Base-by-base conservation (phyloP, 331 rosid species). In the Telfairia occidentalis region DNA sequence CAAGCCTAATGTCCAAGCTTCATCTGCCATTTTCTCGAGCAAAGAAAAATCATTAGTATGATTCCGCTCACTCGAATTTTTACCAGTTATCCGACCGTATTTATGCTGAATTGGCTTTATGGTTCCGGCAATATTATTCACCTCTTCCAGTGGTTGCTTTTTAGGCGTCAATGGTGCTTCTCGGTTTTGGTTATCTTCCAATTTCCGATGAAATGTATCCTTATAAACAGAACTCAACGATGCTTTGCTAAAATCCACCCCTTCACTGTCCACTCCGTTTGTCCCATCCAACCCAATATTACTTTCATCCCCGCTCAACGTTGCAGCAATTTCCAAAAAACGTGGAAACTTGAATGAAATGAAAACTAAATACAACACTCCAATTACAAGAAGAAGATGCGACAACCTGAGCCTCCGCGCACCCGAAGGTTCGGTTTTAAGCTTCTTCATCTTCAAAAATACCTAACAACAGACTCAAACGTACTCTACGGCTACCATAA, bases 1-100 rank as follows among this genome's bases (percentile, higher is more conserved):
- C 77, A 84, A 79, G 29, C 99, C 99, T 38, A 95, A 83, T 35
- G 89, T 85, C 99, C 97, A 95, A 26, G 99, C 99, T 86, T 95
- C 99, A 60, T 95, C 96, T 15, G 97, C 96, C 93, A 95, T 88
- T 76, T 71, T 89, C 89, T 90, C 96, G 28, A 95, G 89, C 82
- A 88, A 90, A 4, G 97, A 83, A 65, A 88, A 83, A 57, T 81
- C 88, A 16, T 55, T 78, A 1, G 90, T 89, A 76, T 85, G 73
- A 26, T 95, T 92, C 82, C 76, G 76, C 59, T 59, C 74, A 80
- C 81, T 78, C 87, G 85, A 35, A 53, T 88, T 78, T 71, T 88
- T 84, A 55, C 90, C 90, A 2, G 92, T 84, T 53, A 89, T 84
- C 85, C 97, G 92, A 66, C 99, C 99, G 76, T 90, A 92, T 34